A percentile compares a stretch with the other conserved stretches of the same genome.
Evolutionary conservation across 768 basidiomycete genomes (phyloP).

Genomic region (Pulveroboletus ravenelii): DNA sequence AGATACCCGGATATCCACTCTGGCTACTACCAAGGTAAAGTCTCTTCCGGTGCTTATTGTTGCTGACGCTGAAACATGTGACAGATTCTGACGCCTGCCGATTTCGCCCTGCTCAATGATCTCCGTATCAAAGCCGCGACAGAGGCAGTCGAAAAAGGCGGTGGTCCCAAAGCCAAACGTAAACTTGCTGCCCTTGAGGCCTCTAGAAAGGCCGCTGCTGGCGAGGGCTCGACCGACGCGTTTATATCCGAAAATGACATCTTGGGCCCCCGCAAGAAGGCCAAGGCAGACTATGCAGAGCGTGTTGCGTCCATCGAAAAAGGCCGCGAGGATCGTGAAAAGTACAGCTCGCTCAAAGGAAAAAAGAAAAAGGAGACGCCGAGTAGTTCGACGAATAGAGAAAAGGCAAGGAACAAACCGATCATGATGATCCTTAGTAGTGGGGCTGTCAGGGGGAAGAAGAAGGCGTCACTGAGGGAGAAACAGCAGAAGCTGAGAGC

Average conservation of each 20-base stretch:
- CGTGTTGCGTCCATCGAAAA: constrained; percentile 88
- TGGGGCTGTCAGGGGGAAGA: constrained; percentile 72
- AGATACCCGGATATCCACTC: constrained; percentile 48
- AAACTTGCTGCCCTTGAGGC: constrained; percentile 82
- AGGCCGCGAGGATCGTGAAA: constrained; percentile 92
- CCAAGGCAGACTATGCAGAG: constrained; percentile 90
- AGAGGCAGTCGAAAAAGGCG: constrained; percentile 62
- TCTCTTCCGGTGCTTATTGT: background rate
- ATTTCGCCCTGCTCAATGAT: constrained; percentile 89
- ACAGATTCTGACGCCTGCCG: constrained; percentile 95
- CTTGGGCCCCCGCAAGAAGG: constrained; percentile 88
- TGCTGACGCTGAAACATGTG: background rate
- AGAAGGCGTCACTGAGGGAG: constrained; percentile 74
- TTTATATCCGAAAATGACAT: constrained; percentile 92
- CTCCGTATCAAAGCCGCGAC: constrained; percentile 76
- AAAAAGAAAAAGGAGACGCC: constrained; percentile 80
- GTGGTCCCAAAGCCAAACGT: constrained; percentile 76
- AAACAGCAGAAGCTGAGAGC: constrained; percentile 76
- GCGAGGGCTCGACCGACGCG: constrained; percentile 36
- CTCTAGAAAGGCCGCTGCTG: constrained; percentile 51
- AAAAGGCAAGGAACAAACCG: constrained; percentile 92
- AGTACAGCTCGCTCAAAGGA: constrained; percentile 86
- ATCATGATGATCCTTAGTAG: constrained; percentile 90
- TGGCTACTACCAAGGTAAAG: constrained; percentile 76
- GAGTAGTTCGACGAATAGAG: constrained; percentile 86